phyloP scores from a whole-genome alignment of 257 asterid genomes.

The Ajuga chamaepitys region DNA sequence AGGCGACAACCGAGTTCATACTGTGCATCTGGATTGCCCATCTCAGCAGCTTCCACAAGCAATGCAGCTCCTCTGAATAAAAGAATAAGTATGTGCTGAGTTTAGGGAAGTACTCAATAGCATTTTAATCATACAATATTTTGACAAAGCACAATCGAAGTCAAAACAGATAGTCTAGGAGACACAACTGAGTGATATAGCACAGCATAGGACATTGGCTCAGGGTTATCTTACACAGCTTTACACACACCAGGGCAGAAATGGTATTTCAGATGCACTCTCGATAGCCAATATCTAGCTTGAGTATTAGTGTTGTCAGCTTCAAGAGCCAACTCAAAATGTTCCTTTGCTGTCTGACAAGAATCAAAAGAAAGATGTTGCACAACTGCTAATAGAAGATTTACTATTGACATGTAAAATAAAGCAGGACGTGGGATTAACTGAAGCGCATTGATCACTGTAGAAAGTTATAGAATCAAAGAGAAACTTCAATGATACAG shows the following conservation, averaged over 20 bases:
- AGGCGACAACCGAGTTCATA: slow-evolving; percentile 80
- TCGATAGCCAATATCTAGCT: slow-evolving; percentile 91
- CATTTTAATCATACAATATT: not conserved
- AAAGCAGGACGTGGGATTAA: not conserved
- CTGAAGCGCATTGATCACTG: not conserved
- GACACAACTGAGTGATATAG: not conserved
- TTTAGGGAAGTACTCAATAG: not conserved
- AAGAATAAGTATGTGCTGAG: slow-evolving; percentile 17
- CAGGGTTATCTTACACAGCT: slow-evolving; percentile 70
- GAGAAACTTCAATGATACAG: not conserved
- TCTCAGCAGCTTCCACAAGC: slow-evolving; percentile 96
- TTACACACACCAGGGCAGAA: slow-evolving; percentile 80
- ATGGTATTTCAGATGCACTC: slow-evolving; percentile 80
- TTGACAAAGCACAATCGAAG: slow-evolving; percentile 1
- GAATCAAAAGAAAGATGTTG: slow-evolving; percentile 14
- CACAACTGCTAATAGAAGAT: slow-evolving; percentile 2
- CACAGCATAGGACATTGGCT: no score
- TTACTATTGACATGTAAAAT: not conserved
- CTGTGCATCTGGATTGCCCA: slow-evolving; percentile 94
- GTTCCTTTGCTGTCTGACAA: slow-evolving; percentile 76
- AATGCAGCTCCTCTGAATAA: slow-evolving; percentile 83
- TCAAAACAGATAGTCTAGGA: not conserved
- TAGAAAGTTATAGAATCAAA: not conserved
- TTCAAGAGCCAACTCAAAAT: slow-evolving; percentile 91
- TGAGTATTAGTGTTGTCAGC: slow-evolving; percentile 83